Evolutionary conservation across 2,329 filamentous ascomycete genomes (phyloP), one percentile per base, ranked within the genome.

Genomic region (Aspergillus neoniger): DNA sequence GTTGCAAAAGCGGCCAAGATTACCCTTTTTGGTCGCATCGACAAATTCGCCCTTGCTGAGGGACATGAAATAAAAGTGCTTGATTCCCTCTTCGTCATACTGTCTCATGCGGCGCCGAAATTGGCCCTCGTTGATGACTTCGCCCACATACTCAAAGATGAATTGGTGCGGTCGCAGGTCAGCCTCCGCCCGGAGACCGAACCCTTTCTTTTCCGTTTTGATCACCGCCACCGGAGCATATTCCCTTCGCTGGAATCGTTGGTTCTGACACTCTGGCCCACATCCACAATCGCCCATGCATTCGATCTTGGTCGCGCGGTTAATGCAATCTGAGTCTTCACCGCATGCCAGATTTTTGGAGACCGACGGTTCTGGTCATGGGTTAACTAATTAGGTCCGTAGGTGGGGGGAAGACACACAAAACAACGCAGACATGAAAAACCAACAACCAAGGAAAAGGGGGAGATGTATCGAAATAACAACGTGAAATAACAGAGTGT

Each of bases 31-130:
- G 9, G 95, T 99, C 21, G 95, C 95, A 78, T 99, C 95, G 61
- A 99, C 92, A 73, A 98, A 99, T 76, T 98, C 95, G 71, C 88
- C 91, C 76, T 96, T 96, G 73, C 88, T 96, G 63, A 99, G 87
- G 28, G 95, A 98, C 95, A 99, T 99, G 81, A 99, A 99, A 79
- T 99, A 99, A 77, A 99, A 99, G 78, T 99, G 95, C 77, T 96
- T 96, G 83, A 99, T 97, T 63, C 93, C 93, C 76, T 98, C 92
- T 51, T 95, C 86, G 73, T 97, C 92, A 77, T 99, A 99, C 71
- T 96, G 90, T 41, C 92, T 81, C 88, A 96, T 97, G 63, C 95
- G 91, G 60, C 88, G 87, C 58, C 92, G 90, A 73, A 98, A 98
- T 10, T 90, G 90, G 30, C 86, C 85, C 78, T 99, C 94, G 70